These are phyloP conservation scores for Chenopodium suecicum DNA, from an alignment of 148 eudicot species.

Conservation along the genomic window DNA sequence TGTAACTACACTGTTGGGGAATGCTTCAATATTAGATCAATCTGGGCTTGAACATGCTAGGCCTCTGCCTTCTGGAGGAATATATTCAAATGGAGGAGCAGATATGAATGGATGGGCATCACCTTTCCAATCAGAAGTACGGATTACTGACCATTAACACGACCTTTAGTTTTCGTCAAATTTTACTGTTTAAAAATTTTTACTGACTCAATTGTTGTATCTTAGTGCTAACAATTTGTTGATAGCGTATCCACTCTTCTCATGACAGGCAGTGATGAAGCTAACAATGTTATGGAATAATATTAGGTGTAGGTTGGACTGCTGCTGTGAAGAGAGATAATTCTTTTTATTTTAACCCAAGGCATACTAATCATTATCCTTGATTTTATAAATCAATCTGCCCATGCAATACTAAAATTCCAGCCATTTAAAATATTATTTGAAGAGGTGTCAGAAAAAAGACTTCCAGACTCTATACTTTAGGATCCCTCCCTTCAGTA, in stretches of 20 bases:
- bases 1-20: constrained; percentile 98
- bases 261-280: constrained; percentile 67
- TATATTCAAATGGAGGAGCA: constrained; percentile 86
- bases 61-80: constrained; percentile 96
- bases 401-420: neutral
- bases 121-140: constrained; percentile 98
- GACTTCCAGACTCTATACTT: neutral
- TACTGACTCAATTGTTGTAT: constrained; percentile 45
- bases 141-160: constrained; percentile 98
- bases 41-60: constrained; percentile 97
- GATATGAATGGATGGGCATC: constrained; percentile 96
- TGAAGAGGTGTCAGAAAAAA: neutral
- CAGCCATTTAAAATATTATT: neutral
- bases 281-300: constrained; percentile 55
- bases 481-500: neutral
- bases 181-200: constrained; percentile 56
- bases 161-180: constrained; percentile 68
- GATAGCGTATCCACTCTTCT: constrained; percentile 39
- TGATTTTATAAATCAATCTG: neutral
- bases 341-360: constrained; percentile 11
- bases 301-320: constrained; percentile 31
- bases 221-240: constrained; percentile 55
- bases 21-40: constrained; percentile 98
- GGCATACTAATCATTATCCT: neutral
- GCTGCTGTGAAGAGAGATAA: constrained; percentile 24